Evolutionary conservation across 75 land plant genomes (phyloP).

Genomic region (Pseudotsuga menziesii): DNA sequence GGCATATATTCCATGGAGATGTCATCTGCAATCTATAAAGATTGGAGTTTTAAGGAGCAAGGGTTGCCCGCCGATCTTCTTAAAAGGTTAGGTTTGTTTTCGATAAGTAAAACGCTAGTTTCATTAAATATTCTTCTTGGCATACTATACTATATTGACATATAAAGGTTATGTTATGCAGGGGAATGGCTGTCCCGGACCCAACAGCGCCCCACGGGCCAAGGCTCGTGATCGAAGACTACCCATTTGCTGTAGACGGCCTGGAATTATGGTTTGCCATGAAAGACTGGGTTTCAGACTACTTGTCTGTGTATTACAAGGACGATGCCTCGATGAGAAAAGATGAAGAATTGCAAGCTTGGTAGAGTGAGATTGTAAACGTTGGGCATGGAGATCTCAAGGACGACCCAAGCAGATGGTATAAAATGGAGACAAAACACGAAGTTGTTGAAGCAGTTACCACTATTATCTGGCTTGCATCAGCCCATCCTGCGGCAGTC

Average conservation of each 20-base stretch:
- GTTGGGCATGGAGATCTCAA: slow-evolving; percentile 64
- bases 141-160: slow-evolving; percentile 64
- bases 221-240: slow-evolving; percentile 45
- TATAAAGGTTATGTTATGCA: slow-evolving; percentile 53
- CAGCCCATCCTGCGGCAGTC: slow-evolving; percentile 41
- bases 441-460: slow-evolving; percentile 14
- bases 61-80: slow-evolving; percentile 37
- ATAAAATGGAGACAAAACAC: slow-evolving; percentile 2
- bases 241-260: slow-evolving; percentile 39
- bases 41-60: slow-evolving; percentile 63
- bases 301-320: slow-evolving; percentile 46
- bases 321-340: slow-evolving; percentile 20
- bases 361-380: slow-evolving; percentile 60
- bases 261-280: slow-evolving; percentile 27
- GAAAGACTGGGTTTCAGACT: slow-evolving; percentile 45
- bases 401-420: slow-evolving; percentile 40
- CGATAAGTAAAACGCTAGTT: no score
- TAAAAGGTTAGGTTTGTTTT: slow-evolving; percentile 15
- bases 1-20: slow-evolving; percentile 29
- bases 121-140: not conserved
- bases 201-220: slow-evolving; percentile 24
- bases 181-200: slow-evolving; percentile 57
- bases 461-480: slow-evolving; percentile 35
- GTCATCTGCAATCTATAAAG: slow-evolving; percentile 25
- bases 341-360: slow-evolving; percentile 63